phyloP scores from a whole-genome alignment of 2,329 filamentous ascomycete species.

The Neodidymelliopsis sp. region DNA sequence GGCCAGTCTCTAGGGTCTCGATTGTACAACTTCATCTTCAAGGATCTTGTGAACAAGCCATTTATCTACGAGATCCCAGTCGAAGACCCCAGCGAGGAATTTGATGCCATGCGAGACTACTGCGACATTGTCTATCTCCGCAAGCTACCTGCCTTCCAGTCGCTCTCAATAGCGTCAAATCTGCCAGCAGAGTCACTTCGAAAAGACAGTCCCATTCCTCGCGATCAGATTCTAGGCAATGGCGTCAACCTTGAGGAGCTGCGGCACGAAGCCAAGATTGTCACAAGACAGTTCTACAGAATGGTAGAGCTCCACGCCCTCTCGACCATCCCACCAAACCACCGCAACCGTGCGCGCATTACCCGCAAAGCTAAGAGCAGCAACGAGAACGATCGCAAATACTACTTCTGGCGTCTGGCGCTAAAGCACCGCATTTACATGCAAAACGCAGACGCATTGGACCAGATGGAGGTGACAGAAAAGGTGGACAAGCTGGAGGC shows the following conservation, averaged over 20 bases:
- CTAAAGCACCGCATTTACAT: constrained; percentile 80
- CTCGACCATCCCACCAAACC: constrained; percentile 59
- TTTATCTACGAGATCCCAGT: constrained; percentile 86
- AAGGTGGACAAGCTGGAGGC: constrained; percentile 76
- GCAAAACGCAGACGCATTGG: constrained; percentile 75
- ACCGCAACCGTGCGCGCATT: constrained; percentile 58
- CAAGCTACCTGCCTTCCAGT: constrained; percentile 63
- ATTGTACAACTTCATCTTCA: constrained; percentile 83
- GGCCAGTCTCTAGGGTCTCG: constrained; percentile 77
- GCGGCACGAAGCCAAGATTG: constrained; percentile 72
- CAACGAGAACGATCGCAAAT: constrained; percentile 66
- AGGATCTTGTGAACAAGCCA: constrained; percentile 69
- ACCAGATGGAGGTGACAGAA: constrained; percentile 72
- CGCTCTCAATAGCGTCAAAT: constrained; percentile 60
- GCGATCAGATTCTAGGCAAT: constrained; percentile 64
- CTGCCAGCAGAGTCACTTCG: constrained; percentile 61
- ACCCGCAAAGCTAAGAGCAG: constrained; percentile 56
- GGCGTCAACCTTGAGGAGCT: constrained; percentile 62
- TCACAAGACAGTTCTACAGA: constrained; percentile 76
- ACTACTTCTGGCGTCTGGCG: constrained; percentile 75
- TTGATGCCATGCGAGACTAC: constrained; percentile 80
- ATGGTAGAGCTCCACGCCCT: constrained; percentile 79
- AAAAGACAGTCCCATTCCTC: constrained; percentile 58
- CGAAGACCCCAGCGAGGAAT: constrained; percentile 90
- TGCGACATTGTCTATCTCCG: constrained; percentile 74